These are phyloP conservation scores for Blastocladiella britannica DNA, from an alignment of 192 early-diverging fungal species.

Conservation along the genomic window DNA sequence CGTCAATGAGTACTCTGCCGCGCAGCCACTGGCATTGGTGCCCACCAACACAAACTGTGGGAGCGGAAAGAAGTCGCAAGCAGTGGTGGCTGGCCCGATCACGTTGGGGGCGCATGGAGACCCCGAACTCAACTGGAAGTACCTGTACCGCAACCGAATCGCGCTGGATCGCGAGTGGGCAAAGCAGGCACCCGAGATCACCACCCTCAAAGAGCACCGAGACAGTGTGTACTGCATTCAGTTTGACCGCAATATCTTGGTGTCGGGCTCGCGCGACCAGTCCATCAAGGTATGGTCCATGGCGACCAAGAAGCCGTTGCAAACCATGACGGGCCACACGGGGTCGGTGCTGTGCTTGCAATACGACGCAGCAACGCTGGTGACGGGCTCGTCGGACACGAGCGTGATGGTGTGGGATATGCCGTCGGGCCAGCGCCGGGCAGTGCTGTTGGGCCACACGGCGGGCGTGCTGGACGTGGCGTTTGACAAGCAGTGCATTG, in stretches of 20 bases:
- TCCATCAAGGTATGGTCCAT: conserved; percentile 53
- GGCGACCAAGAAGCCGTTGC: conserved; percentile 21
- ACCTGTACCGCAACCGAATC: conserved; percentile 42
- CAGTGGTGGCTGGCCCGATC: too few relatives aligned
- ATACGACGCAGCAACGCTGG: conserved; percentile 46
- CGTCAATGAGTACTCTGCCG: conserved; percentile 4
- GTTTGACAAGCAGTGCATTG: conserved; percentile 47
- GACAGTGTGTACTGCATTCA: conserved; percentile 76
- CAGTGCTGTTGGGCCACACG: conserved; percentile 47
- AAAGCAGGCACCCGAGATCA: conserved; percentile 17
- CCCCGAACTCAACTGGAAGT: conserved; percentile 45
- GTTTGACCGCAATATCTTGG: conserved; percentile 39
- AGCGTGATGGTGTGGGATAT: conserved; percentile 68
- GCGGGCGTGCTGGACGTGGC: conserved; percentile 70
- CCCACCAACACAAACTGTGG: conserved; percentile 16
- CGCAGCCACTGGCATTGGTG: conserved; percentile 7
- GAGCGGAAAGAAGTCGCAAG: too few relatives aligned
- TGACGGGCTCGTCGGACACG: conserved; percentile 67
- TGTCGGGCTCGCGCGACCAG: conserved; percentile 49
- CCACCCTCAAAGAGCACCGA: conserved; percentile 44
- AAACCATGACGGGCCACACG: conserved; percentile 25
- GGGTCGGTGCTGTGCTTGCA: conserved; percentile 59
- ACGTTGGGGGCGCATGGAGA: too few relatives aligned
- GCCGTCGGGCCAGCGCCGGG: conserved; percentile 16
- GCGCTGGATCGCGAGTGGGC: conserved; percentile 54